These are phyloP conservation scores for Populus deltoides DNA, from an alignment of 345 rosid genomes.

Conservation along the genomic window DNA sequence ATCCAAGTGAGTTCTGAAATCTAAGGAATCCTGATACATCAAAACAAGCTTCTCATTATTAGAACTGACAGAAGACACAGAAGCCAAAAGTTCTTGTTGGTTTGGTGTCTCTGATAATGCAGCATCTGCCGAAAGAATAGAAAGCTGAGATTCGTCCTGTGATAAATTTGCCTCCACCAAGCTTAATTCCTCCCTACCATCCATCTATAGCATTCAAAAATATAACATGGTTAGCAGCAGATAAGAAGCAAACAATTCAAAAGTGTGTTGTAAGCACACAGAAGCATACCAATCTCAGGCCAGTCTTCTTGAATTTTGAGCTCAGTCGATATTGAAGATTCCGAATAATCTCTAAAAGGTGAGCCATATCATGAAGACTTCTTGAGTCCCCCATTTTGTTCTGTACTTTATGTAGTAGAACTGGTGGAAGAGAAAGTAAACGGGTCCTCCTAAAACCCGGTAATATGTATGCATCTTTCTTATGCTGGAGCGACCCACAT, in stretches of 20 bases:
- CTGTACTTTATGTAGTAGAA: slow-evolving; percentile 35
- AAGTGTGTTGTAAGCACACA: background rate
- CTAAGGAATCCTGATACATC: slow-evolving; percentile 43
- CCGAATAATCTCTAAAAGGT: slow-evolving; percentile 76
- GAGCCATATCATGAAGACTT: slow-evolving; percentile 75
- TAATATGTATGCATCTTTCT: slow-evolving; percentile 40
- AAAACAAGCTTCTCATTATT: slow-evolving; percentile 52
- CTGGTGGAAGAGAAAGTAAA: slow-evolving; percentile 54
- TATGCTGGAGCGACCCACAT: slow-evolving; percentile 62
- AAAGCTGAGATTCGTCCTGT: slow-evolving; percentile 59
- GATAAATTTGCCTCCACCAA: slow-evolving; percentile 33
- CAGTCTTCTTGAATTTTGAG: slow-evolving; percentile 63
- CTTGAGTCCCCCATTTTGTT: slow-evolving; percentile 40
- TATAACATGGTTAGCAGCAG: background rate
- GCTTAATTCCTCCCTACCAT: slow-evolving; percentile 40
- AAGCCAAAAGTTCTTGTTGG: slow-evolving; percentile 31
- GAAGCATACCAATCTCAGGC: slow-evolving; percentile 58
- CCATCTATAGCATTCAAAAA: slow-evolving; percentile 51
- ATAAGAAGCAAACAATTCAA: slow-evolving; percentile 17
- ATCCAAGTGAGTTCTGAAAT: slow-evolving; percentile 37
- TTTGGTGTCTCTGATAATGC: slow-evolving; percentile 35
- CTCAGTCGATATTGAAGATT: slow-evolving; percentile 64
- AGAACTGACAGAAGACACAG: slow-evolving; percentile 21
- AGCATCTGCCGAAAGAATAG: slow-evolving; percentile 42
- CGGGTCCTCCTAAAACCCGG: slow-evolving; percentile 32